Conservation (phyloP, 1,284 basidiomycete species). For the Apiotrichum siamense region DNA sequence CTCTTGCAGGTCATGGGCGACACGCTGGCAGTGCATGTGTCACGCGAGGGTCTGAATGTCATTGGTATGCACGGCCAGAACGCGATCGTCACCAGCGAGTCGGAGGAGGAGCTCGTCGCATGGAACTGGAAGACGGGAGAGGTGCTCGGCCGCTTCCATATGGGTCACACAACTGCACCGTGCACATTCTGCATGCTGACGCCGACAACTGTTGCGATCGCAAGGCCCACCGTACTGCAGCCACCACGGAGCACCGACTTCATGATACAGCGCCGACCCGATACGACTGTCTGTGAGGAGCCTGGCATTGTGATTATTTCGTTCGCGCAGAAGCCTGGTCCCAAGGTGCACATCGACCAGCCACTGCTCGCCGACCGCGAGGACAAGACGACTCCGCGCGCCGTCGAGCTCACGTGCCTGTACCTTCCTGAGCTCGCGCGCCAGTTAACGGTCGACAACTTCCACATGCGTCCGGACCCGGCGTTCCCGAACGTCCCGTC, state of each 20-base stretch:
- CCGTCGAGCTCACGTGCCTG: slow-evolving; percentile 27
- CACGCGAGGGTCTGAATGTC: slow-evolving; percentile 19
- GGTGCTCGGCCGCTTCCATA: slow-evolving; percentile 22
- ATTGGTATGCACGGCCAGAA: slow-evolving; percentile 9
- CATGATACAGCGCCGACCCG: too few relatives aligned
- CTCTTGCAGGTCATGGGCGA: slow-evolving; percentile 45
- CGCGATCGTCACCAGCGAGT: slow-evolving; percentile 19
- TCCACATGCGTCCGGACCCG: slow-evolving; percentile 45
- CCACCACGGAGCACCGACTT: not conserved
- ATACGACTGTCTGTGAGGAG: slow-evolving; percentile 1
- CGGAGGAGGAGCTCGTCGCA: slow-evolving; percentile 40
- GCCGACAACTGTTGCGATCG: slow-evolving; percentile 11
- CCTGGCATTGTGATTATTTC: slow-evolving; percentile 39
- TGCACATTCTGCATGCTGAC: slow-evolving; percentile 13
- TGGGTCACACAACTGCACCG: slow-evolving; percentile 4
- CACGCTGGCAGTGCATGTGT: slow-evolving; percentile 39
- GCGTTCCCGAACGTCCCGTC: slow-evolving; percentile 27
- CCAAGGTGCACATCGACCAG: slow-evolving; percentile 15
- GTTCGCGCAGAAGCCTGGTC: slow-evolving; percentile 24
- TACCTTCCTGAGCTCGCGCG: slow-evolving; percentile 29
- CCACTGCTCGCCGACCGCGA: slow-evolving; percentile 25
- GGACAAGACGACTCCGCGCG: slow-evolving; percentile 34
- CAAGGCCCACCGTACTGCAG: not conserved
- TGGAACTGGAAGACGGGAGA: slow-evolving; percentile 48
- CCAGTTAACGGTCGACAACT: slow-evolving; percentile 12